These are phyloP conservation scores for Phytophthora rubi DNA, from an alignment of 352 stramenopile genomes.

Conservation along the genomic window DNA sequence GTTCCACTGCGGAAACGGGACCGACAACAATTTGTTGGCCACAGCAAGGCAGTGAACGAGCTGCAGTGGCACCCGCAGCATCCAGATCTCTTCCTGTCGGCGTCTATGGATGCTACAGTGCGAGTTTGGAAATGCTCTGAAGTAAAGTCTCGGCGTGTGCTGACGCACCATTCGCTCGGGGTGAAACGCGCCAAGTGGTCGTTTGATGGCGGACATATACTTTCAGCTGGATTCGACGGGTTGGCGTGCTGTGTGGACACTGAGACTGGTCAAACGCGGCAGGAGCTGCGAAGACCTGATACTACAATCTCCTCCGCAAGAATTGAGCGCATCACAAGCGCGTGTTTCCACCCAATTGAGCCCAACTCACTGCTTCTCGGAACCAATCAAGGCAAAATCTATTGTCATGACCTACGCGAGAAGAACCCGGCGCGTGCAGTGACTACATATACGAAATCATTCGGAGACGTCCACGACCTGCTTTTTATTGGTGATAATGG, in stretches of 20 bases:
- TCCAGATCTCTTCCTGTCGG: slow-evolving; percentile 51
- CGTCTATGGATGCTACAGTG: slow-evolving; percentile 65
- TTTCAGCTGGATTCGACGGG: slow-evolving; percentile 58
- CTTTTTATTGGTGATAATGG: slow-evolving; percentile 47
- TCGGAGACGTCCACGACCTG: slow-evolving; percentile 62
- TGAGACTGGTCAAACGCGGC: slow-evolving; percentile 36
- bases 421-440: slow-evolving; percentile 10
- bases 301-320: slow-evolving; percentile 1
- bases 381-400: slow-evolving; percentile 42
- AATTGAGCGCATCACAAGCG: slow-evolving; percentile 40
- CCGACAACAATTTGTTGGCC: slow-evolving; percentile 31
- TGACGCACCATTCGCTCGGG: slow-evolving; percentile 43
- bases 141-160: slow-evolving; percentile 1
- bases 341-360: slow-evolving; percentile 41
- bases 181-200: slow-evolving; percentile 69
- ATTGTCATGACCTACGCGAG: slow-evolving; percentile 45
- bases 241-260: slow-evolving; percentile 35
- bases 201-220: slow-evolving; percentile 44
- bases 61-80: slow-evolving; percentile 54
- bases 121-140: slow-evolving; percentile 48
- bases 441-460: slow-evolving; percentile 32
- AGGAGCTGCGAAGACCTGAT: slow-evolving; percentile 13
- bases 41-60: slow-evolving; percentile 43
- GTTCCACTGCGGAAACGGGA: slow-evolving; percentile 11
- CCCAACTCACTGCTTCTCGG: slow-evolving; percentile 41